Evolutionary conservation across 2,329 filamentous ascomycete genomes (phyloP), one percentile per base, ranked within the genome.

Genomic region (Aspergillus fructus): DNA sequence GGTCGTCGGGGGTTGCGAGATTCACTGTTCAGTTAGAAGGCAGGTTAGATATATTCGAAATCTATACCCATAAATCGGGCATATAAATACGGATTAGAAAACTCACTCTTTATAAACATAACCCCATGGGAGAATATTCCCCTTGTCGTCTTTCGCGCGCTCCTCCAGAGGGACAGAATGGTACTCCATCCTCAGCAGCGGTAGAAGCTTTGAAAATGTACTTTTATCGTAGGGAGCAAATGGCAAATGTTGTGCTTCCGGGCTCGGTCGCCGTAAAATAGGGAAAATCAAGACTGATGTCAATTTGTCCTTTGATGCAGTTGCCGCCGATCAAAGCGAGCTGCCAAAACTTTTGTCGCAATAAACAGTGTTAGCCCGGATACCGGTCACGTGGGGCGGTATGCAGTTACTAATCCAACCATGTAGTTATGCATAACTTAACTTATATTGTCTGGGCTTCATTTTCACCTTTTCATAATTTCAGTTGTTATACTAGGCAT

Each of bases 81-180:
- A 30, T 30, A 30, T 4, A 30, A 11, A 4, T 4, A 3, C 27
- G 27, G 1, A 9, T 30, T 30, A 9, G 9, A 3, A 4, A 15
- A 77, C 82, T 76, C 72, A 85, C 83, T 85, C 83, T 71, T 83
- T 82, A 67, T 81, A 85, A 62, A 86, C 81, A 69, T 84, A 85
- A 15, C 78, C 84, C 84, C 84, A 88, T n/a, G 85, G 85, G 49
- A 88, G 68, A 53, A 78, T 76, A 64, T 83, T 81, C 49, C 85
- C 85, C 49, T 81, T 80, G 53, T 81, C 79, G 66, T 87, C 84
- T 66, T 79, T 77, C 33, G 83, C 84, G 66, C 84, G 82, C 71
- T 88, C 85, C 64, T 83, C 79, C 53, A 83, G 83, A 34, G 85
- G 84, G 11, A 88, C 85, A 33, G 83, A 83, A 71, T 88, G 85